phyloP scores from a whole-genome alignment of 2,329 filamentous ascomycete species.

The Calonectria fujianensis region DNA sequence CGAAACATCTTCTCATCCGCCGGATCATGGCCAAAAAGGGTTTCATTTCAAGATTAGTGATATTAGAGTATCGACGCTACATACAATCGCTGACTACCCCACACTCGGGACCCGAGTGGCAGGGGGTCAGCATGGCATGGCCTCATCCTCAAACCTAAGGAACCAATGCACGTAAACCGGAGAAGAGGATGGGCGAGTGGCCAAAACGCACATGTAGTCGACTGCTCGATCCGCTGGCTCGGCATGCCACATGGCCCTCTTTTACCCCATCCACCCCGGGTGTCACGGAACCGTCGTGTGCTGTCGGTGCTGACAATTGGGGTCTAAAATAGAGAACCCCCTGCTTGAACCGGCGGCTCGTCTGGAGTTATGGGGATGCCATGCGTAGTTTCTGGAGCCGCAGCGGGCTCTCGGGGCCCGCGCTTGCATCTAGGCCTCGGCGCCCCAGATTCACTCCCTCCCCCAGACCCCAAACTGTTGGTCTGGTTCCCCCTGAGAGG shows the following conservation, averaged over 20 bases:
- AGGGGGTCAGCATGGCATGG: slow-evolving; percentile 22
- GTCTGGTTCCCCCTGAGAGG: slow-evolving; percentile 4
- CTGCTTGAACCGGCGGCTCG: slow-evolving; percentile 28
- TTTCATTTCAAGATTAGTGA: slow-evolving; percentile 24
- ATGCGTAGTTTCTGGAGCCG: slow-evolving; percentile 28
- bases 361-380: slow-evolving; percentile 26
- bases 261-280: slow-evolving; percentile 32
- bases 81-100: slow-evolving; percentile 26
- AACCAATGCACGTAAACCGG: slow-evolving; percentile 36
- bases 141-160: slow-evolving; percentile 34
- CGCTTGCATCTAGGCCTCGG: slow-evolving; percentile 18
- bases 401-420: slow-evolving; percentile 28
- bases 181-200: slow-evolving; percentile 24
- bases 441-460: slow-evolving; percentile 30
- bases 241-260: slow-evolving; percentile 38
- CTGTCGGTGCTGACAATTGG: slow-evolving; percentile 22
- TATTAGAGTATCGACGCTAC: slow-evolving; percentile 18
- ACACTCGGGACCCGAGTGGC: slow-evolving; percentile 15
- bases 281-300: slow-evolving; percentile 33
- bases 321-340: slow-evolving; percentile 30
- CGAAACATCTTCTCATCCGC: slow-evolving; percentile 11
- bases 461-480: slow-evolving; percentile 24
- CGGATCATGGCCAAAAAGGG: slow-evolving; percentile 9
- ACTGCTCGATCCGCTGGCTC: not conserved
- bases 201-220: slow-evolving; percentile 18